phyloP scores from a whole-genome alignment of 306 rosid species.

The Heteromeles arbutifolia region DNA sequence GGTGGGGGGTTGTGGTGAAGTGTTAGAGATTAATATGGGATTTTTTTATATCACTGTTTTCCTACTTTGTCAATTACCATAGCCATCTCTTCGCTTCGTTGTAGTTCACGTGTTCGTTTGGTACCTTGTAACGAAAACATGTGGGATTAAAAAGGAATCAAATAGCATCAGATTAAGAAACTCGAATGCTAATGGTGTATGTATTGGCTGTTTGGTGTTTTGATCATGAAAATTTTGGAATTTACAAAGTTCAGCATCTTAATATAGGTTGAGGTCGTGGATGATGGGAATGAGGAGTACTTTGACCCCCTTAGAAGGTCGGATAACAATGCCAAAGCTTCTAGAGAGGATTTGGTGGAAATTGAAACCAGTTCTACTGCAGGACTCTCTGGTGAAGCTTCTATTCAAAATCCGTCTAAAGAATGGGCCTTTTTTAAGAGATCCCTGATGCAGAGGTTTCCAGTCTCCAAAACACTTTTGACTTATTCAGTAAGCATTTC shows the following conservation, averaged over 20 bases:
- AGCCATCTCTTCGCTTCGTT: not conserved
- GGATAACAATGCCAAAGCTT: constrained; percentile 26
- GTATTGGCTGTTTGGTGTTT: not conserved
- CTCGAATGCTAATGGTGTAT: not conserved
- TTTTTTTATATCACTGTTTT: no score
- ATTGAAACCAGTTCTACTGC: constrained; percentile 15
- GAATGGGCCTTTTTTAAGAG: constrained; percentile 85
- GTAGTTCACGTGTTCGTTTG: no score
- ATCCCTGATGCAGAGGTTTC: constrained; percentile 75
- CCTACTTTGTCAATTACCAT: not conserved
- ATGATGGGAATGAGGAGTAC: constrained; percentile 36
- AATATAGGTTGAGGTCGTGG: constrained; percentile 41
- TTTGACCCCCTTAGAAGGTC: constrained; percentile 75
- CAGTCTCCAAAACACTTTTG: constrained; percentile 71
- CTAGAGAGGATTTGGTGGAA: constrained; percentile 18
- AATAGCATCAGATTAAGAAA: not conserved
- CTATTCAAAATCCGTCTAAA: constrained; percentile 34
- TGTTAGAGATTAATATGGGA: no score
- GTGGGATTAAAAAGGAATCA: not conserved
- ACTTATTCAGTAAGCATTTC: constrained; percentile 61
- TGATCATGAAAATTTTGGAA: not conserved
- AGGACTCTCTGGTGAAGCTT: constrained; percentile 25
- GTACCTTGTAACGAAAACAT: not conserved
- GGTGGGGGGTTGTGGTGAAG: no score
- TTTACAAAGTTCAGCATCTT: constrained; percentile 3